These are phyloP conservation scores for Echinochloa phyllopogon DNA, from an alignment of 176 grass and related monocot species.

Conservation along the genomic window DNA sequence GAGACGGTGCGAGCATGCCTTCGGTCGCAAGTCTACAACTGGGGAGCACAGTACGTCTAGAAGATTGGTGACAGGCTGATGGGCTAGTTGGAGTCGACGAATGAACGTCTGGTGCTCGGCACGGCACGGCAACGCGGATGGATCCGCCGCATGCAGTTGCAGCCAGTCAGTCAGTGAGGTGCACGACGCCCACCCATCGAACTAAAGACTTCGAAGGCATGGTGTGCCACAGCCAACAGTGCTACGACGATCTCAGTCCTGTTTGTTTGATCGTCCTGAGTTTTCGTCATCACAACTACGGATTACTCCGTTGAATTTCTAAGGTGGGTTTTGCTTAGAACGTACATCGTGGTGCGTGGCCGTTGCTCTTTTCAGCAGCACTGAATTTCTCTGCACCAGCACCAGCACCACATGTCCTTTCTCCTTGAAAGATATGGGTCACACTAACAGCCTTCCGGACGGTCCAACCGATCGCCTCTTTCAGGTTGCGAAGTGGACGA, in stretches of 20 bases:
- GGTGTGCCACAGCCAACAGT: not conserved
- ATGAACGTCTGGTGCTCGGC: not conserved
- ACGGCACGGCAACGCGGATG: not conserved
- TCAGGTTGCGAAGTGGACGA: not conserved
- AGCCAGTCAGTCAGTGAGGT: not conserved
- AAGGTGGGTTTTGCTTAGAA: too few relatives aligned
- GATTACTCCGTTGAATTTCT: too few relatives aligned
- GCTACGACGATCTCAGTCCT: not conserved
- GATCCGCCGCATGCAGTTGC: not conserved
- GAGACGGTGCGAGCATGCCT: not conserved
- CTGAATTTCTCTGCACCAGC: not conserved
- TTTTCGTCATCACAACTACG: not conserved
- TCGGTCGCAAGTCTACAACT: constrained; percentile 1
- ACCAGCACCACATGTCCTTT: not conserved
- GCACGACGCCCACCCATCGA: not conserved
- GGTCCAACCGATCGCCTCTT: not conserved
- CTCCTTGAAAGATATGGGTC: not conserved
- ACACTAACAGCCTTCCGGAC: not conserved
- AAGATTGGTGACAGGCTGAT: not conserved
- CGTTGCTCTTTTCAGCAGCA: not conserved
- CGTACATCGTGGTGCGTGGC: not conserved
- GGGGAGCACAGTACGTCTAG: not conserved
- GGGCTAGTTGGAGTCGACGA: not conserved
- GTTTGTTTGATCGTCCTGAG: not conserved
- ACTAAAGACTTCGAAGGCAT: not conserved